Percentiles rank a stretch among this genome's conserved stretches.
These are phyloP conservation scores for Termitomyces bulborhizus DNA, from an alignment of 768 basidiomycete genomes.

Conservation along the genomic window DNA sequence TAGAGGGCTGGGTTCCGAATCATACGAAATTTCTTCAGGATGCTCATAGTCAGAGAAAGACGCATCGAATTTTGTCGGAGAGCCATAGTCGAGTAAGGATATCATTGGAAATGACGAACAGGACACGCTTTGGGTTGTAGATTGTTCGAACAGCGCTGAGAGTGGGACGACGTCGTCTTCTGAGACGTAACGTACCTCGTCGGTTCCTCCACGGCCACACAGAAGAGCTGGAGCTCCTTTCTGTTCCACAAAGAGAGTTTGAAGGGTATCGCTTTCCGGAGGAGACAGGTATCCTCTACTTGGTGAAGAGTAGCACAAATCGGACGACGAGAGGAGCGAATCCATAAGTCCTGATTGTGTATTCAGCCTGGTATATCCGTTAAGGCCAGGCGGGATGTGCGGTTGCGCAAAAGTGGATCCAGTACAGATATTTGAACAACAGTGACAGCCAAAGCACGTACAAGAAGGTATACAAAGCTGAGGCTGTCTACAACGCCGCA, in stretches of 20 bases:
- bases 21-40: constrained; percentile 2
- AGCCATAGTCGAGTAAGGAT: constrained; percentile 7
- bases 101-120: constrained; percentile 7
- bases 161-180: constrained; percentile 1
- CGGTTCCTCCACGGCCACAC: background rate
- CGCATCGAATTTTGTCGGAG: constrained; percentile 6
- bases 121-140: constrained; percentile 2
- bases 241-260: constrained; percentile 31
- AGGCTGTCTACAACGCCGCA: constrained; percentile 6
- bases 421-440: constrained; percentile 10
- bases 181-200: constrained; percentile 1
- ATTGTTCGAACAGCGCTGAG: constrained; percentile 6
- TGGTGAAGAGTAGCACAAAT: constrained; percentile 21
- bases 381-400: constrained; percentile 1
- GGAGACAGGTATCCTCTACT: constrained; percentile 23
- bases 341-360: constrained; percentile 20
- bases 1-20: constrained; percentile 1
- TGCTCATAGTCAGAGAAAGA: constrained; percentile 10
- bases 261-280: constrained; percentile 33
- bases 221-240: background rate
- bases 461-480: constrained; percentile 2
- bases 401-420: constrained; percentile 2
- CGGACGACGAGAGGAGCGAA: constrained; percentile 26
- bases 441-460: constrained; percentile 14
- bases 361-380: constrained; percentile 16